Evolutionary conservation across 2,329 filamentous ascomycete genomes (phyloP).

Genomic region (Botrytis cinerea): DNA sequence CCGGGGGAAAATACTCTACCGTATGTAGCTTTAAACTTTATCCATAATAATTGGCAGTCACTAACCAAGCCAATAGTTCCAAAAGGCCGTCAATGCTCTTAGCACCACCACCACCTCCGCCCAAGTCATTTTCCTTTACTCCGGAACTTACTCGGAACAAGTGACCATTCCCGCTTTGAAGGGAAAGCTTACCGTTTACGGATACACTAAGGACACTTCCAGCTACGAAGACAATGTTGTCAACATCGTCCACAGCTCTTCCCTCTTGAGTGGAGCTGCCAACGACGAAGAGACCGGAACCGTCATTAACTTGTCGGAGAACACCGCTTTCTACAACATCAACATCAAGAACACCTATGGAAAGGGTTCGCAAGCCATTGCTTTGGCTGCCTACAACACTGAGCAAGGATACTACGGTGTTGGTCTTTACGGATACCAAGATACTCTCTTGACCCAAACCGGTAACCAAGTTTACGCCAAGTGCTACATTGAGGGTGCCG

Average conservation of each 20-base stretch:
- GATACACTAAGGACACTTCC: slow-evolving; percentile 51
- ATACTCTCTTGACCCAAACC: slow-evolving; percentile 52
- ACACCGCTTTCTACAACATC: slow-evolving; percentile 60
- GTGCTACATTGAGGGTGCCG: slow-evolving; percentile 57
- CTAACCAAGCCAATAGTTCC: slow-evolving; percentile 42
- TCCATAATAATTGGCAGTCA: not conserved
- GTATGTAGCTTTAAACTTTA: slow-evolving; percentile 33
- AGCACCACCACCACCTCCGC: slow-evolving; percentile 47
- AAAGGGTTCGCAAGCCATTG: slow-evolving; percentile 53
- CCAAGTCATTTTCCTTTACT: slow-evolving; percentile 57
- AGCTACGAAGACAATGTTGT: slow-evolving; percentile 54
- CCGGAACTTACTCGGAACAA: slow-evolving; percentile 60
- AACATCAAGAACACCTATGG: slow-evolving; percentile 57
- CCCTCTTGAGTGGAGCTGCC: slow-evolving; percentile 45
- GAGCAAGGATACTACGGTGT: slow-evolving; percentile 60
- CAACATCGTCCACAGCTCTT: slow-evolving; percentile 46
- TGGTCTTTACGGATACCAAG: slow-evolving; percentile 57
- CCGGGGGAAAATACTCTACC: slow-evolving; percentile 48
- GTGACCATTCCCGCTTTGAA: slow-evolving; percentile 52
- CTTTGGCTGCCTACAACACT: slow-evolving; percentile 52
- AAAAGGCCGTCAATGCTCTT: slow-evolving; percentile 54
- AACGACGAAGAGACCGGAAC: slow-evolving; percentile 47
- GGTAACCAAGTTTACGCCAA: slow-evolving; percentile 58
- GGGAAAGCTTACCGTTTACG: slow-evolving; percentile 55
- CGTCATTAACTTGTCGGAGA: slow-evolving; percentile 44